Evolutionary conservation across 2,329 filamentous ascomycete species (phyloP), one percentile per base, ranked within the genome.

Genomic region (Pyrenochaeta sp.): DNA sequence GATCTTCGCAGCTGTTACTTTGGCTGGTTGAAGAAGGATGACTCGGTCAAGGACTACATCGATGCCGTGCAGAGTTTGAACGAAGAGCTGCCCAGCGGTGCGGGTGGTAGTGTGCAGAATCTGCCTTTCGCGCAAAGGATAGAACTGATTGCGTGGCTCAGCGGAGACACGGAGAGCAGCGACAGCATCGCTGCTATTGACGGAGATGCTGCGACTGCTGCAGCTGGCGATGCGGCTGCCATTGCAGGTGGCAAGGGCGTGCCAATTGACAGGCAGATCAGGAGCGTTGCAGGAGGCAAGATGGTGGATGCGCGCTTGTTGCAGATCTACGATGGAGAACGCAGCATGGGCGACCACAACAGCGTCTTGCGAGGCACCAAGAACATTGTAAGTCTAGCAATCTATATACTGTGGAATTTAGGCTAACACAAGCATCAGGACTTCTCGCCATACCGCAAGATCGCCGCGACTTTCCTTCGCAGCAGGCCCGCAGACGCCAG

Each of bases 1-100:
- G 90, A 96, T 68, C 79, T 99, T 58, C 90, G 94, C 67, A 94
- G 88, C 69, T 93, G 96, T 73, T 96, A 93, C 77, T 96, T 97
- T 68, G 91, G 91, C 42, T 99, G 91, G 90, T 80, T 89, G 63
- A 95, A 96, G 74, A 90, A 91, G 71, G 93, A 97, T 75, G 85
- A 88, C 41, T 85, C 88, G 41, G 91, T 96, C 56, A 88, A 89
- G 8, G 90, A 96, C 61, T 97, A 97, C 80, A 94, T 96, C 72
- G 84, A 88, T 18, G 87, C 88, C 0, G 89, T 90, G 10, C 86
- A 88, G 61, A 81, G 85, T 57, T 80, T 97, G 43, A 96, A 96
- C 68, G 86, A 89, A 36, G 85, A 90, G 64, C 78, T 96, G 18
- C 78, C 77, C 0, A 74, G 72, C 1, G 84, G 82, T 13, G 78